phyloP scores from a whole-genome alignment of 768 basidiomycete species.

The Boletus pseudopeckii region DNA sequence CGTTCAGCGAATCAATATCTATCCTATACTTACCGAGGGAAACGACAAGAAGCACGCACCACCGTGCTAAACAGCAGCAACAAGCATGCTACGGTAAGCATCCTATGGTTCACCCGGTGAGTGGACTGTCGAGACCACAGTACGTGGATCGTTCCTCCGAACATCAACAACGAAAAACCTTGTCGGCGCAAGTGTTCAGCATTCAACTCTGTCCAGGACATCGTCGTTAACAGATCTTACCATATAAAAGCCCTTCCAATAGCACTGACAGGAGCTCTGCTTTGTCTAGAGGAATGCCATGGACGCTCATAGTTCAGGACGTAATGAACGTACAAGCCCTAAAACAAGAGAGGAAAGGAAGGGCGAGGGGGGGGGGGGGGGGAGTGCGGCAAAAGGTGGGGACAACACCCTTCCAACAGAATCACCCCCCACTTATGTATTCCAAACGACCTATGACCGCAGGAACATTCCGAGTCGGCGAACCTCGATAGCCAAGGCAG shows the following conservation, averaged over 20 bases:
- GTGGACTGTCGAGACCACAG: conserved; percentile 9
- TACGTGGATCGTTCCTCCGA: conserved; percentile 28
- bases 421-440: not conserved
- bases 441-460: not conserved
- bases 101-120: conserved; percentile 15
- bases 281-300: conserved; percentile 14
- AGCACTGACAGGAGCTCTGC: conserved; percentile 20
- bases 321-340: not conserved
- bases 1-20: not conserved
- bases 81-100: conserved; percentile 23
- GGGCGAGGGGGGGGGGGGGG: not conserved
- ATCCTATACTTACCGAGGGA: too few relatives aligned
- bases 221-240: not conserved
- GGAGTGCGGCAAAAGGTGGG: not conserved
- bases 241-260: conserved; percentile 20
- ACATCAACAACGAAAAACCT: conserved; percentile 39
- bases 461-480: not conserved
- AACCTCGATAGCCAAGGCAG: not conserved
- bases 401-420: not conserved
- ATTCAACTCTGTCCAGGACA: not conserved
- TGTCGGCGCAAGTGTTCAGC: not conserved
- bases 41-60: conserved; percentile 13
- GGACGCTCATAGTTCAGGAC: not conserved
- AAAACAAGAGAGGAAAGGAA: not conserved
- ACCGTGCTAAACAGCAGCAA: conserved; percentile 31